phyloP scores from a whole-genome alignment of 2,329 filamentous ascomycete genomes.

The Colletotrichum tropicale region DNA sequence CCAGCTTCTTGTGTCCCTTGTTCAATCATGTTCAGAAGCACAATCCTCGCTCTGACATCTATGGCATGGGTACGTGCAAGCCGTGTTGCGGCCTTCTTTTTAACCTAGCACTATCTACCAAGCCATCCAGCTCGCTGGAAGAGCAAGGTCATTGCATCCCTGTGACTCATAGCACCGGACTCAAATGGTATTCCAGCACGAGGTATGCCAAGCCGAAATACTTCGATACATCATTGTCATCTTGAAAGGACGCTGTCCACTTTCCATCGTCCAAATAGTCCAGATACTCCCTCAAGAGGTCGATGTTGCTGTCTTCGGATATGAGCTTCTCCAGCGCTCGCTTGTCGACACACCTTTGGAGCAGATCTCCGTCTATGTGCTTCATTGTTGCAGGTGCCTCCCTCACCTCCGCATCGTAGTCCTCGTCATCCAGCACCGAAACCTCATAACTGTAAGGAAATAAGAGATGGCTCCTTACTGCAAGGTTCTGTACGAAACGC shows the following conservation, averaged over 20 bases:
- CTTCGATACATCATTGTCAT: constrained; percentile 23
- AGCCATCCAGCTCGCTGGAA: neutral
- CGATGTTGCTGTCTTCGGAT: constrained; percentile 31
- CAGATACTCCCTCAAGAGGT: constrained; percentile 53
- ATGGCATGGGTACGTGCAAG: neutral
- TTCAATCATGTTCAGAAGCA: neutral
- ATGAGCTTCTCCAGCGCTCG: constrained; percentile 50
- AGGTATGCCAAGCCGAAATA: constrained; percentile 58
- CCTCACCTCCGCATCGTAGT: constrained; percentile 40
- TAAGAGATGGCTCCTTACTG: constrained; percentile 48
- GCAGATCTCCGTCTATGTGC: constrained; percentile 72
- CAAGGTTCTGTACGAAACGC: constrained; percentile 74
- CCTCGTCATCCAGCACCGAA: constrained; percentile 24
- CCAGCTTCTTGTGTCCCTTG: neutral
- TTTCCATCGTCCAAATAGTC: constrained; percentile 51
- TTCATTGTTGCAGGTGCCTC: constrained; percentile 49
- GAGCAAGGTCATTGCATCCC: neutral
- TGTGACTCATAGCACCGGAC: constrained; percentile 47
- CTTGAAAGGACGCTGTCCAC: constrained; percentile 39
- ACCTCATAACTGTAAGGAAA: constrained; percentile 51
- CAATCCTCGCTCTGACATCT: neutral
- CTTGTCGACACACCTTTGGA: constrained; percentile 57
- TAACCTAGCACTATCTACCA: neutral
- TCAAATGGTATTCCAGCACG: constrained; percentile 58
- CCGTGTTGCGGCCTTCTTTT: neutral